Evolutionary conservation across 1,284 basidiomycete genomes (phyloP).

Genomic region (Ustilago cynodontis): DNA sequence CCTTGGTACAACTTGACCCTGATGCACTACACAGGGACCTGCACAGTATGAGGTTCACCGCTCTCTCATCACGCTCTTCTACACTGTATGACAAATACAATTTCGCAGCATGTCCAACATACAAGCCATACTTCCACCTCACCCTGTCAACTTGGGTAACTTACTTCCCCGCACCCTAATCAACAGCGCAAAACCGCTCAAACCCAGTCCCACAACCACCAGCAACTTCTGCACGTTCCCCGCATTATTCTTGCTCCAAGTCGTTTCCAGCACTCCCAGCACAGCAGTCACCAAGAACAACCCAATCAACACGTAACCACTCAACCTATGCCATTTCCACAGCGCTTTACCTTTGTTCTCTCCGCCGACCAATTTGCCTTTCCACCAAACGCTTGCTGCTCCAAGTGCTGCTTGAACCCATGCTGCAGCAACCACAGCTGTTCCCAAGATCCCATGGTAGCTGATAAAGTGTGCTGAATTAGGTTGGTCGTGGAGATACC

Average conservation of each 20-base stretch:
- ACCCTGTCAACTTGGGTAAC: slow-evolving; percentile 37
- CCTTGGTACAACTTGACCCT: no score
- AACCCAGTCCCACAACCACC: slow-evolving; percentile 12
- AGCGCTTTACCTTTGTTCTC: slow-evolving; percentile 39
- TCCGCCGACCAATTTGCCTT: slow-evolving; percentile 51
- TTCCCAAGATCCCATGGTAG: slow-evolving; percentile 59
- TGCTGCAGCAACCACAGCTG: slow-evolving; percentile 31
- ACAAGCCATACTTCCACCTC: no score
- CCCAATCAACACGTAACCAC: slow-evolving; percentile 52
- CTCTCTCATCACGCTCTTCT: no score
- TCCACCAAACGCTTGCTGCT: slow-evolving; percentile 55
- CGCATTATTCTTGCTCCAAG: slow-evolving; percentile 42
- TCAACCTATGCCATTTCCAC: slow-evolving; percentile 56
- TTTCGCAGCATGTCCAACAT: no score
- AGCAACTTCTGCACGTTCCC: slow-evolving; percentile 4
- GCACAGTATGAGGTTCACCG: no score
- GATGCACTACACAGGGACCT: no score
- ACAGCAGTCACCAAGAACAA: slow-evolving; percentile 45
- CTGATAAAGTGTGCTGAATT: slow-evolving; percentile 48
- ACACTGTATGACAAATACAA: no score
- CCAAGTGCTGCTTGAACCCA: slow-evolving; percentile 60
- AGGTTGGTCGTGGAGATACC: slow-evolving; percentile 57
- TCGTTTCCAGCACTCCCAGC: slow-evolving; percentile 51
- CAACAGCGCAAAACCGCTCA: slow-evolving; percentile 8
- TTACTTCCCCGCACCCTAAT: slow-evolving; percentile 36